These are phyloP conservation scores for Ettlia oleoabundans DNA, from an alignment of 139 green algal genomes.

Conservation along the genomic window DNA sequence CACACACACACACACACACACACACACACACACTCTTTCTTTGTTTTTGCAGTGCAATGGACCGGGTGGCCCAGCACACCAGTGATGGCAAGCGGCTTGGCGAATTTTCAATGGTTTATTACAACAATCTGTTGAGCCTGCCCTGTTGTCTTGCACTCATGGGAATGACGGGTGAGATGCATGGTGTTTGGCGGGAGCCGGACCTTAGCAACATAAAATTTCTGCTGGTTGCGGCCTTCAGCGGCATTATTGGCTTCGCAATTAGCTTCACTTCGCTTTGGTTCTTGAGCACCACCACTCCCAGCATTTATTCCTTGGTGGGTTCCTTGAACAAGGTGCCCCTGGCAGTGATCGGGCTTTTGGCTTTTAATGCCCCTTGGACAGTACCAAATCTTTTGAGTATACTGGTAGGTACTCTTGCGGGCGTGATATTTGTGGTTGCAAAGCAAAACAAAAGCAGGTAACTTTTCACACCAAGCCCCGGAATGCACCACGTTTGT, in stretches of 20 bases:
- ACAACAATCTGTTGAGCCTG: slow-evolving; percentile 95
- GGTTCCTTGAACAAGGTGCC: slow-evolving; percentile 77
- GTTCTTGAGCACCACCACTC: slow-evolving; percentile 92
- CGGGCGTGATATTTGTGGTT: slow-evolving; percentile 79
- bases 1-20: too few species aligned
- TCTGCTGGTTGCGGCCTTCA: slow-evolving; percentile 44
- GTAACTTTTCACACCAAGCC: too few species aligned
- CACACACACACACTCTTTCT: too few species aligned
- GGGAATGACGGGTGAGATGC: slow-evolving; percentile 61
- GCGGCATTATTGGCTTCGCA: slow-evolving; percentile 26
- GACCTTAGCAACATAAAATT: slow-evolving; percentile 60
- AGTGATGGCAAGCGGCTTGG: slow-evolving; percentile 53
- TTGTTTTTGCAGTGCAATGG: slow-evolving; percentile 89
- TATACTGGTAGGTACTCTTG: slow-evolving; percentile 81
- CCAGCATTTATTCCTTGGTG: slow-evolving; percentile 91
- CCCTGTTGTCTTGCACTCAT: slow-evolving; percentile 78
- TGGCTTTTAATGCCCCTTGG: slow-evolving; percentile 80
- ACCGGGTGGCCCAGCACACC: slow-evolving; percentile 59
- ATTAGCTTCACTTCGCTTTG: slow-evolving; percentile 84
- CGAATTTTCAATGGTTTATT: slow-evolving; percentile 82
- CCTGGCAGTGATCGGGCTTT: slow-evolving; percentile 84
- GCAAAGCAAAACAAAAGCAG: too few species aligned
- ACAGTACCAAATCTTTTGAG: slow-evolving; percentile 78
- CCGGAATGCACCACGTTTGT: too few species aligned
- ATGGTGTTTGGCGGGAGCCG: slow-evolving; percentile 46